Conservation (phyloP, 331 rosid species). For the Arachis monticola region DNA sequence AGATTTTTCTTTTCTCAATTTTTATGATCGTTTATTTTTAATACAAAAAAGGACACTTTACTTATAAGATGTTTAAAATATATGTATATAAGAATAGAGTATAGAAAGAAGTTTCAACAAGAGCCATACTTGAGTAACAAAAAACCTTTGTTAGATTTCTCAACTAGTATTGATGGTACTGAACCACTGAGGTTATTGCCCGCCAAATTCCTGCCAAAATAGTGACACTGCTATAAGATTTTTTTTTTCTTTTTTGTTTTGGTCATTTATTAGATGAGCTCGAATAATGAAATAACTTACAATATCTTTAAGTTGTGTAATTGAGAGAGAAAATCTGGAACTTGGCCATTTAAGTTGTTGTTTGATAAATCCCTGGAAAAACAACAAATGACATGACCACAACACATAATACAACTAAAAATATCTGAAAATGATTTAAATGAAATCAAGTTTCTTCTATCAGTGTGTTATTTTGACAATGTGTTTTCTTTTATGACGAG, state of each 20-base stretch:
- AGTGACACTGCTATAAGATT: background rate
- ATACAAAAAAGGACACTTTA: no score
- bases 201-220: constrained; percentile 51
- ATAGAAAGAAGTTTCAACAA: background rate
- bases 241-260: background rate
- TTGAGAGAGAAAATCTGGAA: constrained; percentile 49
- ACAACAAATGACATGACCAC: background rate
- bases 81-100: no score
- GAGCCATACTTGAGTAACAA: constrained; percentile 44
- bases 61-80: no score
- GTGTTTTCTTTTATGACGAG: no score
- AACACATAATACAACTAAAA: no score
- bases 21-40: no score
- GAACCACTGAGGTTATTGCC: constrained; percentile 50
- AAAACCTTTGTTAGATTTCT: constrained; percentile 37
- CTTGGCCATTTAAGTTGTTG: constrained; percentile 44
- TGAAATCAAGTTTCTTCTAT: background rate
- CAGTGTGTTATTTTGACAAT: no score
- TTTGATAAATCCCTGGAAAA: constrained; percentile 58
- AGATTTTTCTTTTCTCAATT: no score
- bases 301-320: constrained; percentile 40
- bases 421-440: background rate
- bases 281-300: constrained; percentile 40
- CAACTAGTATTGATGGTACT: constrained; percentile 38
- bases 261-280: background rate